A percentile compares a stretch with the other conserved stretches of the same genome.
These are phyloP conservation scores for Schizopora paradoxa DNA, from an alignment of 1,284 basidiomycete species.

Conservation along the genomic window DNA sequence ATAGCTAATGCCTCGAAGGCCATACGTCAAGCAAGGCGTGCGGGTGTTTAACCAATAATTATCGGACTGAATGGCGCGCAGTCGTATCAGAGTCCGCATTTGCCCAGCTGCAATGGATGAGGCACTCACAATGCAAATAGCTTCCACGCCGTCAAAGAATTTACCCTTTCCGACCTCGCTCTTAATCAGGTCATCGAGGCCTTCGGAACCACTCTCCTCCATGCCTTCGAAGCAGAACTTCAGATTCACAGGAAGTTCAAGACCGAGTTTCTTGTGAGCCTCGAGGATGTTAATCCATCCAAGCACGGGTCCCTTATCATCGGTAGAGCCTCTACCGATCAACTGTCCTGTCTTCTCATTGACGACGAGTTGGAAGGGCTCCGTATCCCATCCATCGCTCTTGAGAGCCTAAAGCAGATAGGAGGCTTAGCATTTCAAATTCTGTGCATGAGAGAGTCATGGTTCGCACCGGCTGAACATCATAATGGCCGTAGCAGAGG, in stretches of 20 bases:
- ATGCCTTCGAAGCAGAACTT: constrained; percentile 97
- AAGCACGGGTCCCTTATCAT: constrained; percentile 91
- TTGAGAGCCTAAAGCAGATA: constrained; percentile 35
- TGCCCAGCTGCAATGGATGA: not conserved
- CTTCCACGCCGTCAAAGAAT: constrained; percentile 91
- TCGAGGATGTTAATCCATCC: constrained; percentile 96
- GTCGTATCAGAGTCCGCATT: not conserved
- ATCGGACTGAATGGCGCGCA: constrained; percentile 51
- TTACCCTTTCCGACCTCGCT: constrained; percentile 68
- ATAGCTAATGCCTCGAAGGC: constrained; percentile 85
- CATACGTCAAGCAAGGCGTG: constrained; percentile 73
- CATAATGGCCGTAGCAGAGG: constrained; percentile 88
- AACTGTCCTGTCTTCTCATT: constrained; percentile 67
- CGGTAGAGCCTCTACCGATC: constrained; percentile 86
- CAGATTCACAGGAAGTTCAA: constrained; percentile 90
- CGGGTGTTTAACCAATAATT: constrained; percentile 84
- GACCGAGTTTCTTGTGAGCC: constrained; percentile 70
- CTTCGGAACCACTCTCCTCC: constrained; percentile 96
- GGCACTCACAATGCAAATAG: constrained; percentile 83
- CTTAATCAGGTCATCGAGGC: constrained; percentile 86
- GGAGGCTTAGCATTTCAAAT: too few species aligned
- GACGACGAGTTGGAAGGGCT: constrained; percentile 81
- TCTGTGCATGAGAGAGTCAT: not conserved
- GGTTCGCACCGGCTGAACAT: constrained; percentile 72
- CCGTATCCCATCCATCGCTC: constrained; percentile 88